A percentile compares a stretch with the other conserved stretches of the same genome.
Conservation (phyloP, 179 eudicot genomes). For the Silene coronaria region DNA sequence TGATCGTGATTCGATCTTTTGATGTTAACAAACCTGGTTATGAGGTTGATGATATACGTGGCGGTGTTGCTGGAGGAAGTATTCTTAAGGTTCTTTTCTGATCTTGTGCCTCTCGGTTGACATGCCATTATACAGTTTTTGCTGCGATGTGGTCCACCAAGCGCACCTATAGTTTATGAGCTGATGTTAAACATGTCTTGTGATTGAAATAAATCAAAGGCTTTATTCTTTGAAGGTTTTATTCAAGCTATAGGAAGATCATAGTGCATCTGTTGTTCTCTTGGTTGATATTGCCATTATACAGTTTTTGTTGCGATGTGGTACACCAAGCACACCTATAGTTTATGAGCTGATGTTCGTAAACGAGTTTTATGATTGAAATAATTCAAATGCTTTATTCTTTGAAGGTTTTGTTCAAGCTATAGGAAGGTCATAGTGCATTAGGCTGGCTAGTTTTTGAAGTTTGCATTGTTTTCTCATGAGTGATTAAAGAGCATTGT, state of each 20-base stretch:
- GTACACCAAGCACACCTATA: background rate
- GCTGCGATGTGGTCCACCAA: background rate
- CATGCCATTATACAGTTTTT: background rate
- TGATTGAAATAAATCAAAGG: too few relatives aligned
- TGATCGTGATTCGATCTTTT: constrained; percentile 91
- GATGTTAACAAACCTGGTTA: constrained; percentile 92
- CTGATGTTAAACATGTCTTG: background rate
- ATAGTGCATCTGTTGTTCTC: too few relatives aligned
- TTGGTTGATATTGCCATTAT: background rate
- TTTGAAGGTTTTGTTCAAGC: background rate
- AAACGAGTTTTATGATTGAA: background rate
- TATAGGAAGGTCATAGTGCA: background rate
- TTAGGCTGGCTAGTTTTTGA: too few relatives aligned
- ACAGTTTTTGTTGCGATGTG: background rate
- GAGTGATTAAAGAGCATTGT: too few relatives aligned
- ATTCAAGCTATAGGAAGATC: background rate
- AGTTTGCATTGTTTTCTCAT: too few relatives aligned
- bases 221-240: background rate
- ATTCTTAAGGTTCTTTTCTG: constrained; percentile 59
- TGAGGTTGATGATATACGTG: constrained; percentile 86
- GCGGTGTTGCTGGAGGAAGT: constrained; percentile 99
- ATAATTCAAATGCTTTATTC: too few relatives aligned
- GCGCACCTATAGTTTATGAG: background rate
- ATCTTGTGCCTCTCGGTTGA: background rate
- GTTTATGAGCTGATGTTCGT: background rate